phyloP scores from a whole-genome alignment of 1,139 yeast species.

The Debaryomyces singareniensis region DNA sequence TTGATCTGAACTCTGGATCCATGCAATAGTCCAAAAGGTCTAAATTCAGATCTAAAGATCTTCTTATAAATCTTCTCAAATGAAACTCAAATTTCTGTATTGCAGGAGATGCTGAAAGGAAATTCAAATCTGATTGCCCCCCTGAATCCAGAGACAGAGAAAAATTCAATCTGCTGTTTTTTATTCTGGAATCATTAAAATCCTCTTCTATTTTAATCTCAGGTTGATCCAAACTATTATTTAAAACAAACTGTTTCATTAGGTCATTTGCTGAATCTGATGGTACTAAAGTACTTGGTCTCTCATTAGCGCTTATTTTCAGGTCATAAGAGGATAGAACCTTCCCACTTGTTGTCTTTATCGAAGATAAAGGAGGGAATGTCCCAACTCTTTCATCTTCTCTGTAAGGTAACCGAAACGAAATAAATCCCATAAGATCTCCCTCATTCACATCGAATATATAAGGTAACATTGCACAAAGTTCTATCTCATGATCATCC shows the following conservation, averaged over 20 bases:
- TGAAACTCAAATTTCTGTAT: constrained; percentile 20
- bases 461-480: constrained; percentile 55
- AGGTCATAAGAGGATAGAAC: background rate
- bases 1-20: constrained; percentile 18
- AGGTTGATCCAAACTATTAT: constrained; percentile 6
- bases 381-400: constrained; percentile 69
- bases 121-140: constrained; percentile 1
- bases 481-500: constrained; percentile 40
- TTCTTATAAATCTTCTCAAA: constrained; percentile 18
- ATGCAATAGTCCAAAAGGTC: constrained; percentile 16
- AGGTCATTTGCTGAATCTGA: constrained; percentile 6
- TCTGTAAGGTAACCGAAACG: constrained; percentile 59
- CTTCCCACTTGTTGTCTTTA: constrained; percentile 21
- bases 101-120: constrained; percentile 26
- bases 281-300: constrained; percentile 3
- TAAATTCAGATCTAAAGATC: constrained; percentile 19
- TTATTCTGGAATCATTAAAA: constrained; percentile 5
- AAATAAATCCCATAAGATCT: constrained; percentile 23
- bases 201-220: constrained; percentile 5
- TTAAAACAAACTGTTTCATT: constrained; percentile 24
- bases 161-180: background rate
- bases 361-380: constrained; percentile 46
- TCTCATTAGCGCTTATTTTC: constrained; percentile 34
- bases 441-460: constrained; percentile 13
- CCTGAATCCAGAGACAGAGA: background rate